Evolutionary conservation across 768 basidiomycete genomes (phyloP).

Genomic region (Neoboletus magnificus): DNA sequence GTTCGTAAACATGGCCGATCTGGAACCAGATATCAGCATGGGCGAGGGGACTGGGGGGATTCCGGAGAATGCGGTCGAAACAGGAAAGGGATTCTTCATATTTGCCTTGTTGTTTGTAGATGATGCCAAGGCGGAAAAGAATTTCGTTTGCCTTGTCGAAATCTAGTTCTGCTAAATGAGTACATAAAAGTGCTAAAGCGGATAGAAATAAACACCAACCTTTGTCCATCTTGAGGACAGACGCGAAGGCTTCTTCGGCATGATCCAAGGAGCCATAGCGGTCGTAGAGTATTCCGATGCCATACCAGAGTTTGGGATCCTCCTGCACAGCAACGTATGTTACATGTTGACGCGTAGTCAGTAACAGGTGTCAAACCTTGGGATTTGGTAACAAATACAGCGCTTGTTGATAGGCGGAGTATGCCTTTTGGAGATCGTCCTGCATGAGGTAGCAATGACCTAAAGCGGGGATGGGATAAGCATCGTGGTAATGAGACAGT

Average conservation of each 20-base stretch:
- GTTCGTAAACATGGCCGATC: slow-evolving; percentile 97
- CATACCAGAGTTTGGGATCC: slow-evolving; percentile 99
- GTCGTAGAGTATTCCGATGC: slow-evolving; percentile 98
- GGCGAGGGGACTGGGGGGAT: slow-evolving; percentile 92
- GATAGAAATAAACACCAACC: slow-evolving; percentile 46
- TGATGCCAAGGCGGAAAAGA: slow-evolving; percentile 95
- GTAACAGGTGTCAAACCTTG: slow-evolving; percentile 53
- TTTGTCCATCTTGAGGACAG: slow-evolving; percentile 95
- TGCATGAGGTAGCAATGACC: slow-evolving; percentile 99
- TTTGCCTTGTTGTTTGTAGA: slow-evolving; percentile 98
- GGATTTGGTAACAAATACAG: slow-evolving; percentile 94
- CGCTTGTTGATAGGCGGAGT: slow-evolving; percentile 97
- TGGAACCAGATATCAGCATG: slow-evolving; percentile 99
- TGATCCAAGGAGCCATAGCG: slow-evolving; percentile 98
- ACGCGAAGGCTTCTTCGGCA: slow-evolving; percentile 97
- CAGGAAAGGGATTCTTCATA: slow-evolving; percentile 85
- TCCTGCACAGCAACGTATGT: slow-evolving; percentile 42
- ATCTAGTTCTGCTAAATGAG: slow-evolving; percentile 47
- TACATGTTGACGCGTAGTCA: not conserved
- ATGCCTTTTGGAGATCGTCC: slow-evolving; percentile 97
- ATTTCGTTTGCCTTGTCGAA: slow-evolving; percentile 99
- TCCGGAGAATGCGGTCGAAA: slow-evolving; percentile 94
- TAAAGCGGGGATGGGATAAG: slow-evolving; percentile 29
- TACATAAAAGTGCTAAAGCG: slow-evolving; percentile 21
- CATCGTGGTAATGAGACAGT: slow-evolving; percentile 10